Base-by-base conservation (phyloP, 1,284 basidiomycete genomes). In the Sanghuangporus sanghuang region DNA sequence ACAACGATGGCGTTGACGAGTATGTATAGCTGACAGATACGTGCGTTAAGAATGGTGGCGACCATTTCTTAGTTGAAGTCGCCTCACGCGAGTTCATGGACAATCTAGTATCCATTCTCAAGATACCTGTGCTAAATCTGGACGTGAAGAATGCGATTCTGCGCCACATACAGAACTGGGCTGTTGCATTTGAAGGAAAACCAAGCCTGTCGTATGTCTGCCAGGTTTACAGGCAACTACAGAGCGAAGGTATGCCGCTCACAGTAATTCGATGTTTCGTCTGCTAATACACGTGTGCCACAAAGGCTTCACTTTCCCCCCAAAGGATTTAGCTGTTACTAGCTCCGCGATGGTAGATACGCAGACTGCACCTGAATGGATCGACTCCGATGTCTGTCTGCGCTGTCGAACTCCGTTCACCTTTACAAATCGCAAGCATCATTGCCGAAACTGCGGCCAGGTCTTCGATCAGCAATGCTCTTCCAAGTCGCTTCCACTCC, bases 1-100 rank as follows among this genome's bases (percentile, higher is more conserved):
- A 63, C 36, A 44, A 36, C 35, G n/a, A 36, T 48, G 42, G 48
- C 48, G 54, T 57, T 59, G 39, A 57, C 60, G 64, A 66, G 61
- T 66, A n/a, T 21, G 61, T 35, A 42, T 68, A 95, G 92, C 80
- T 98, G 57, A 89, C 93, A 58, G 97, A 99, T 76, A 84, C 90
- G 11, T 97, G 95, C 71, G 86, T 99, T 76, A 99, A 99, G 87
- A 99, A 99, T 71, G 95, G 95, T 9, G 97, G 97, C 0, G 95
- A 98, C 69, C 86, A 88, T 62, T 99, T 99, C 71, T 78, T 99
- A 53, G 75, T 75, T 2, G 93, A 96, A 72, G 77, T 96, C 57
- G 87, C 90, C 2, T 93, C 93, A 12, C 84, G 91, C 65, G 95
- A 97, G 73, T 96, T 98, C 73, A 90, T 96, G 76, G 96, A 98